Percentiles rank a stretch among this genome's conserved stretches.
These are phyloP conservation scores for Hirsutella rhossiliensis DNA, from an alignment of 2,329 filamentous ascomycete genomes.

Conservation along the genomic window DNA sequence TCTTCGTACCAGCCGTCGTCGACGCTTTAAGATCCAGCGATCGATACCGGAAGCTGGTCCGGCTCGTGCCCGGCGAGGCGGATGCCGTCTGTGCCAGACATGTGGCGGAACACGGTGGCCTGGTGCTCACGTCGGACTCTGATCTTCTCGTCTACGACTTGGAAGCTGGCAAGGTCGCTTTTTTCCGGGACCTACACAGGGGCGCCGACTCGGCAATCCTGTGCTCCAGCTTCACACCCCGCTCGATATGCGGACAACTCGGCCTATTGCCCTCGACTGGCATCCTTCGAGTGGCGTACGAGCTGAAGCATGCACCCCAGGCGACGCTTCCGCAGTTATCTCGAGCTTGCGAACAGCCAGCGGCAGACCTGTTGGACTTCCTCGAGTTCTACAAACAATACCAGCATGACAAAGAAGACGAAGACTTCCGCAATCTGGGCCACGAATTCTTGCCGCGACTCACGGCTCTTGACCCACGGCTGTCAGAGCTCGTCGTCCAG, in stretches of 20 bases:
- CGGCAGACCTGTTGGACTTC: conserved; percentile 12
- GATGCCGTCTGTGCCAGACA: conserved; percentile 66
- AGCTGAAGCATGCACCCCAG: conserved; percentile 15
- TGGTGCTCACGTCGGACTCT: conserved; percentile 72
- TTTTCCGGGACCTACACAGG: conserved; percentile 52
- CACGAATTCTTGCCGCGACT: conserved; percentile 5
- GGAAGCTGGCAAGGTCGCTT: conserved; percentile 51
- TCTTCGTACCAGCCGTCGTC: conserved; percentile 66
- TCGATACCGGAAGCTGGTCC: conserved; percentile 28
- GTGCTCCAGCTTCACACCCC: conserved; percentile 18
- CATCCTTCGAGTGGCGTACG: conserved; percentile 23
- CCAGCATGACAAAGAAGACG: conserved; percentile 6
- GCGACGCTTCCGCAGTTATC: conserved; percentile 17
- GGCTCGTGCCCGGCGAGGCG: conserved; percentile 71
- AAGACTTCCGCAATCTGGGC: background rate
- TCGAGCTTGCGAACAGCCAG: conserved; percentile 11
- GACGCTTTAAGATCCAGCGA: conserved; percentile 47
- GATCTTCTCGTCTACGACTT: conserved; percentile 71
- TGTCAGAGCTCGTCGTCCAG: conserved; percentile 26
- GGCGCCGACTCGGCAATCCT: conserved; percentile 11
- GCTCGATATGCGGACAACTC: conserved; percentile 28
- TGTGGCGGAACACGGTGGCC: conserved; percentile 39
- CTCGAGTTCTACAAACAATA: conserved; percentile 20
- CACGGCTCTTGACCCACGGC: conserved; percentile 20
- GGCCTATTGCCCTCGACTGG: conserved; percentile 19